Evolutionary conservation across 306 rosid species (phyloP).

Genomic region (Vigna reflexopilosa): DNA sequence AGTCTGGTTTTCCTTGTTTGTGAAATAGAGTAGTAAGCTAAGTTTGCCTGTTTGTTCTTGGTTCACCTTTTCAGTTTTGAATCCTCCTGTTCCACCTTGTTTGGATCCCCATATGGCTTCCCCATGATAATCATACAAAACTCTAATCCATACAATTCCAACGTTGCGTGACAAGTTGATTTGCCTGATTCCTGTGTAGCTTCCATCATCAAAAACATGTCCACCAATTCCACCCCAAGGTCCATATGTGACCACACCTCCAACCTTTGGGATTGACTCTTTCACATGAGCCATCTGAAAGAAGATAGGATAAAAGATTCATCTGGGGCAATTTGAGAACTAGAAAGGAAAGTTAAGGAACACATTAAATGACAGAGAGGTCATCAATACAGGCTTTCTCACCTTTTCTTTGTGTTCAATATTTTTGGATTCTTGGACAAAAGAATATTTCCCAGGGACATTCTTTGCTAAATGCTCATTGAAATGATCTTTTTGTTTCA

Average conservation of each 20-base stretch:
- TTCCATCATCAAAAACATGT: conserved; percentile 72
- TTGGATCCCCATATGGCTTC: conserved; percentile 69
- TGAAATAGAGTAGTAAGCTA: conserved; percentile 21
- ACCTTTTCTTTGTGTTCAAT: conserved; percentile 58
- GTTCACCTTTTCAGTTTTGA: conserved; percentile 75
- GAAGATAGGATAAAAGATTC: conserved; percentile 6
- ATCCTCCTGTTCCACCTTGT: conserved; percentile 89
- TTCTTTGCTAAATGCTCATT: conserved; percentile 54
- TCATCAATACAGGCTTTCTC: conserved; percentile 9
- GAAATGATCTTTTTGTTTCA: conserved; percentile 69
- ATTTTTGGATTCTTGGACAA: conserved; percentile 45
- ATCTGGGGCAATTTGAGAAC: conserved; percentile 21
- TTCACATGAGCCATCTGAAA: conserved; percentile 46
- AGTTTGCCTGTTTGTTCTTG: conserved; percentile 7
- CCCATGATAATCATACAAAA: conserved; percentile 73
- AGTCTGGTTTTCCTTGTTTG: conserved; percentile 15
- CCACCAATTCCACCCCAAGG: conserved; percentile 93
- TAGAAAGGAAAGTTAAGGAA: conserved; percentile 26
- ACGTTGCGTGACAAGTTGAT: conserved; percentile 75
- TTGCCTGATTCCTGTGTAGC: conserved; percentile 68
- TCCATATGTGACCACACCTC: conserved; percentile 60
- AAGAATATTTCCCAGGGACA: conserved; percentile 45
- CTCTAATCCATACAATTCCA: conserved; percentile 76
- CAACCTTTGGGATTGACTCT: conserved; percentile 52
- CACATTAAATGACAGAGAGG: conserved; percentile 33